phyloP scores from a whole-genome alignment of 148 eudicot species.

The Gaultheria prostrata region DNA sequence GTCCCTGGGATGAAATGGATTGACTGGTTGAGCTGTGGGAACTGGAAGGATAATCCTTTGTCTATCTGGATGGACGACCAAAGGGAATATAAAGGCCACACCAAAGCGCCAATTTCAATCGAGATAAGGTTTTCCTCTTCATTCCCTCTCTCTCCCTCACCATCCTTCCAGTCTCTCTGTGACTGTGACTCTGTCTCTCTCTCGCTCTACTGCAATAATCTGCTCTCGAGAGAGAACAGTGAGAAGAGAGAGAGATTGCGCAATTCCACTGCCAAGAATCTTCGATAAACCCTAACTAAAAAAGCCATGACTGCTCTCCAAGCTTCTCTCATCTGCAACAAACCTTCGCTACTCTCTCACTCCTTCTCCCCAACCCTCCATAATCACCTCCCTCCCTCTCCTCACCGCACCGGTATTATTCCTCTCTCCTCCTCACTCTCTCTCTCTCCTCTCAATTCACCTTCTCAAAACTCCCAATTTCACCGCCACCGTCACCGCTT shows the following conservation, averaged over 20 bases:
- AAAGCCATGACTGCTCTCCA: constrained; percentile 53
- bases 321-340: constrained; percentile 56
- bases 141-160: neutral
- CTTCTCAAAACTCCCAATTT: constrained; percentile 17
- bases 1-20: too few species aligned
- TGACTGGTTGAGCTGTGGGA: too few species aligned
- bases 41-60: too few species aligned
- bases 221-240: constrained; percentile 5
- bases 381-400: constrained; percentile 25
- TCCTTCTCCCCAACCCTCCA: constrained; percentile 14
- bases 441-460: constrained; percentile 7
- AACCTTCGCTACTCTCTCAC: constrained; percentile 35
- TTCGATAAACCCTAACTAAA: constrained; percentile 3
- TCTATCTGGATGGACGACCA: neutral
- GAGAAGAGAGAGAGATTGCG: constrained; percentile 8
- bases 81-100: constrained; percentile 2
- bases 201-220: neutral
- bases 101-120: constrained; percentile 51
- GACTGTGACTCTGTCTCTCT: neutral
- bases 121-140: constrained; percentile 38
- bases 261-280: neutral
- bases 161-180: too few species aligned
- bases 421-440: neutral
- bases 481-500: constrained; percentile 26
- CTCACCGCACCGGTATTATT: neutral